These are phyloP conservation scores for Monosporascus sp. DNA, from an alignment of 2,329 filamentous ascomycete species.

Conservation along the genomic window DNA sequence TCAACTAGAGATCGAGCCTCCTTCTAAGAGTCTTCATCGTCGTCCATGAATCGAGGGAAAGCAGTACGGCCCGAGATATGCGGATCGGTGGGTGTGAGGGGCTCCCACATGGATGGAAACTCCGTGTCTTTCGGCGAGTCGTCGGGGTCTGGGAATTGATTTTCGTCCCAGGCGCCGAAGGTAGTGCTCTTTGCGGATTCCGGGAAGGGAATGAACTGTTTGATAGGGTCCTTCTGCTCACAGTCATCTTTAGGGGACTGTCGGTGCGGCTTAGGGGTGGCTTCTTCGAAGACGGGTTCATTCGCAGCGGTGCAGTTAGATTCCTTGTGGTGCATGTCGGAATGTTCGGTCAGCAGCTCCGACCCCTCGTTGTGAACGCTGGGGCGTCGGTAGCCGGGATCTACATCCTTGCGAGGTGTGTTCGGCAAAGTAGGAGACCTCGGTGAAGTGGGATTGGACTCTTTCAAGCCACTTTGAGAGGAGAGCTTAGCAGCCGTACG, in stretches of 20 bases:
- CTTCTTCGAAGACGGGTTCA: neutral
- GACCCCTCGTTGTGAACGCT: neutral
- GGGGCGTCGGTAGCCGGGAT: neutral
- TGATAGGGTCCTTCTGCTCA: neutral
- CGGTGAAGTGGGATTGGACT: neutral
- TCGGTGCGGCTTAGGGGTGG: neutral
- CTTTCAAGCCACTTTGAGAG: neutral
- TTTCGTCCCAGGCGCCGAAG: neutral
- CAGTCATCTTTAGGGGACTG: neutral
- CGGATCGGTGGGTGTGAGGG: conserved; percentile 9
- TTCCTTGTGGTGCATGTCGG: neutral
- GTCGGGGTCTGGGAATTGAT: conserved; percentile 29
- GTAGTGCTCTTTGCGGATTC: neutral
- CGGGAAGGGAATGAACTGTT: neutral
- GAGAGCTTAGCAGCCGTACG: neutral
- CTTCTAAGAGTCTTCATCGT: conserved; percentile 9
- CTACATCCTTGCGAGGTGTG: neutral
- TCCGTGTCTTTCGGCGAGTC: conserved; percentile 1
- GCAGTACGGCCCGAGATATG: neutral
- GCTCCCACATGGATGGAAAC: conserved; percentile 6
- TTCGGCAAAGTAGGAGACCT: neutral
- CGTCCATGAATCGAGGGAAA: conserved; percentile 5
- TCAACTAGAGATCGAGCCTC: conserved; percentile 10
- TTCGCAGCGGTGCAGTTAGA: neutral
- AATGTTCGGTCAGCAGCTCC: neutral